Evolutionary conservation across 108 stramenopile species (phyloP).

Genomic region (Conticribra guillardii): DNA sequence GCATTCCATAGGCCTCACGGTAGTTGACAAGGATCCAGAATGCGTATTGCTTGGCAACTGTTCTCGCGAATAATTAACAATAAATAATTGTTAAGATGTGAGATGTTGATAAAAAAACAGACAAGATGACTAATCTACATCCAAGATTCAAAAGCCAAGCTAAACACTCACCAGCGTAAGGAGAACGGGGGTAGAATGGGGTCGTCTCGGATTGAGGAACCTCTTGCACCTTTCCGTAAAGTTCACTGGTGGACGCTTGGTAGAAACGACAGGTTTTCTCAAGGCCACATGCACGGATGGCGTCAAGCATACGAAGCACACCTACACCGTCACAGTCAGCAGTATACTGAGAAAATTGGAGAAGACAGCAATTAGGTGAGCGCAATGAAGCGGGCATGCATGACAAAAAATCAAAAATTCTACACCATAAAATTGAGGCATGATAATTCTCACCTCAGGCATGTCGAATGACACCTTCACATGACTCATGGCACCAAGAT

Average conservation of each 20-base stretch:
- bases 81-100: no score
- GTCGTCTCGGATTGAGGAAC: slow-evolving; percentile 98
- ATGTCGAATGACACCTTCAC: slow-evolving; percentile 99
- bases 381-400: no score
- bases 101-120: background rate
- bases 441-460: slow-evolving; percentile 77
- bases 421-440: no score
- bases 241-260: slow-evolving; percentile 98
- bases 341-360: slow-evolving; percentile 70
- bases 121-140: background rate
- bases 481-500: slow-evolving; percentile 99
- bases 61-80: no score
- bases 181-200: slow-evolving; percentile 99
- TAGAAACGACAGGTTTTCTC: slow-evolving; percentile 89
- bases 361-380: no score
- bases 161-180: slow-evolving; percentile 73
- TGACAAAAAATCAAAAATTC: no score
- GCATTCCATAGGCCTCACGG: slow-evolving; percentile 99
- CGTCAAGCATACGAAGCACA: slow-evolving; percentile 97
- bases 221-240: slow-evolving; percentile 98
- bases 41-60: slow-evolving; percentile 98
- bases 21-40: slow-evolving; percentile 99
- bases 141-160: background rate
- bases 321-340: slow-evolving; percentile 99
- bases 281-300: slow-evolving; percentile 92